phyloP scores from a whole-genome alignment of 2,329 filamentous ascomycete species.

The Microthyrium microscopicum region DNA sequence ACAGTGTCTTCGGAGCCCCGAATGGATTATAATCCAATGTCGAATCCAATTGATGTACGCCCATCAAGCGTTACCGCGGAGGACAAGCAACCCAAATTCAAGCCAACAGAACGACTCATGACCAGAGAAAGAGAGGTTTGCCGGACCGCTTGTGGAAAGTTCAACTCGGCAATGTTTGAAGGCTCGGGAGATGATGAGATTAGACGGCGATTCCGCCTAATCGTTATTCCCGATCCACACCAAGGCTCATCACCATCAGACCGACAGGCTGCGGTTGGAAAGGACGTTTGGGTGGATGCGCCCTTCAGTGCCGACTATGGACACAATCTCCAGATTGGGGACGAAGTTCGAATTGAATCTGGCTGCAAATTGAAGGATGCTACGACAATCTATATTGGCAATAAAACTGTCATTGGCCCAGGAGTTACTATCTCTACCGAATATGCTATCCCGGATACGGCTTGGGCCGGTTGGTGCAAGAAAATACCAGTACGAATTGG shows the following conservation, averaged over 20 bases:
- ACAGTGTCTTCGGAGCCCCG: too few relatives aligned
- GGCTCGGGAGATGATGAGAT: not conserved
- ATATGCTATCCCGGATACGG: slow-evolving; percentile 54
- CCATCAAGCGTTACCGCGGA: too few relatives aligned
- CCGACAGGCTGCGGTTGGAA: slow-evolving; percentile 44
- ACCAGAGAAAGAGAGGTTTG: slow-evolving; percentile 48
- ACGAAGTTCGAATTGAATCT: slow-evolving; percentile 67
- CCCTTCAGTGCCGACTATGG: slow-evolving; percentile 92
- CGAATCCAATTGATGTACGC: too few relatives aligned
- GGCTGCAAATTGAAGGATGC: slow-evolving; percentile 71
- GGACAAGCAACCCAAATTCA: slow-evolving; percentile 44
- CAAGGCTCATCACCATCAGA: slow-evolving; percentile 11
- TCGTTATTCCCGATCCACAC: slow-evolving; percentile 32
- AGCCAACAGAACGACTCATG: slow-evolving; percentile 89
- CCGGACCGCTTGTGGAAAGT: slow-evolving; percentile 55
- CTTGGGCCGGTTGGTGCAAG: slow-evolving; percentile 19
- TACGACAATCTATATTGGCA: slow-evolving; percentile 89
- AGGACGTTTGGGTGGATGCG: slow-evolving; percentile 61
- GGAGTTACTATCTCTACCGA: slow-evolving; percentile 76
- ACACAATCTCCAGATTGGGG: slow-evolving; percentile 80
- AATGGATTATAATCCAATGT: too few relatives aligned
- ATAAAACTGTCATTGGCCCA: slow-evolving; percentile 53
- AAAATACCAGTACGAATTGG: slow-evolving; percentile 37
- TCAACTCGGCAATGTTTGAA: slow-evolving; percentile 24
- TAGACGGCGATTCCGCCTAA: slow-evolving; percentile 33